A percentile compares a stretch with the other conserved stretches of the same genome.
These are phyloP conservation scores for Tulasnella sp. DNA, from an alignment of 768 basidiomycete species.

Conservation along the genomic window DNA sequence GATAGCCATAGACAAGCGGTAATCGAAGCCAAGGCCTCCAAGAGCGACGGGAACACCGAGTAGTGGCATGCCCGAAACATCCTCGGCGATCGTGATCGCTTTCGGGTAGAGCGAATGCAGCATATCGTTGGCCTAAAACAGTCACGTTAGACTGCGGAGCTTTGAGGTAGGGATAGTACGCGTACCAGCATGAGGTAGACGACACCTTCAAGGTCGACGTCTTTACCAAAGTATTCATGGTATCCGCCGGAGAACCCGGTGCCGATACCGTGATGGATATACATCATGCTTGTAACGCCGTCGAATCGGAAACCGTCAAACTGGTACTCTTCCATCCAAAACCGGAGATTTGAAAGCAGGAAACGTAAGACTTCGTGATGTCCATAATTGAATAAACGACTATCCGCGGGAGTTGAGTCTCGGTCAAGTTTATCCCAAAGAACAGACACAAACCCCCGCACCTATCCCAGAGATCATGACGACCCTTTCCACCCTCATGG, in stretches of 20 bases:
- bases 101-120: conserved; percentile 71
- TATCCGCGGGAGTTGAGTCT: no score
- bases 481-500: conserved; percentile 81
- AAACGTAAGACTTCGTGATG: conserved; percentile 90
- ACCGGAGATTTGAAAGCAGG: conserved; percentile 87
- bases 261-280: conserved; percentile 93
- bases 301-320: conserved; percentile 99
- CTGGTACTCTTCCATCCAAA: conserved; percentile 87
- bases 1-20: conserved; percentile 94
- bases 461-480: conserved; percentile 94
- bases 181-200: conserved; percentile 94
- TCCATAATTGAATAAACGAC: conserved; percentile 92
- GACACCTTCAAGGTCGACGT: conserved; percentile 77
- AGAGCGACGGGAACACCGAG: conserved; percentile 63
- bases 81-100: conserved; percentile 88
- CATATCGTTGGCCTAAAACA: conserved; percentile 73
- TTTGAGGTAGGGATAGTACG: no score
- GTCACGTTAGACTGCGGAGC: no score
- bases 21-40: conserved; percentile 96
- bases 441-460: conserved; percentile 1
- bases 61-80: conserved; percentile 98
- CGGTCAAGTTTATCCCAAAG: neutral
- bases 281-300: conserved; percentile 99
- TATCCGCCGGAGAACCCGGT: conserved; percentile 96
- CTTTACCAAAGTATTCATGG: conserved; percentile 90